Conservation (phyloP, 2,329 filamentous ascomycete genomes). For the Aureobasidium subglaciale region DNA sequence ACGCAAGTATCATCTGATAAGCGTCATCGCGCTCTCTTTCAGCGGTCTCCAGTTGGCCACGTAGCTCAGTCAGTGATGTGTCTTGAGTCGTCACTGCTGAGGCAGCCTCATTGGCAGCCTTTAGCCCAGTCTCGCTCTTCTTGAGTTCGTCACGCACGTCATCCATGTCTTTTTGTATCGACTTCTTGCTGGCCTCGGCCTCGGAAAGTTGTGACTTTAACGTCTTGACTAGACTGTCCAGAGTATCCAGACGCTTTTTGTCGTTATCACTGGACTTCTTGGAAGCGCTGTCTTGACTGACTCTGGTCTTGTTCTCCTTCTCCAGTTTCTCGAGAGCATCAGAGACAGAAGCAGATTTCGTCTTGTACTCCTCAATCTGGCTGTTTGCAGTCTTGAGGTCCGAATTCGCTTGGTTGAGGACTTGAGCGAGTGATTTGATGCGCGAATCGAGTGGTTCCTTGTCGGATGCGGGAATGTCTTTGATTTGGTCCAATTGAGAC, state of each 20-base stretch:
- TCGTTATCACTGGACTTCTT: slow-evolving; percentile 26
- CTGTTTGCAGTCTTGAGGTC: slow-evolving; percentile 34
- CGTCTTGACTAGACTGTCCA: slow-evolving; percentile 50
- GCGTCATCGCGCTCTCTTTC: slow-evolving; percentile 27
- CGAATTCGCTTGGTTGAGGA: slow-evolving; percentile 38
- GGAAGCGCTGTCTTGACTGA: background rate
- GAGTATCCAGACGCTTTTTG: slow-evolving; percentile 47
- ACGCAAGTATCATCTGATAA: slow-evolving; percentile 30
- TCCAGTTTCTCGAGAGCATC: slow-evolving; percentile 30
- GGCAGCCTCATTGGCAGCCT: slow-evolving; percentile 3
- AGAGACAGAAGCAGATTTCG: slow-evolving; percentile 24
- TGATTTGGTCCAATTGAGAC: background rate
- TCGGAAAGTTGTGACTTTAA: slow-evolving; percentile 48
- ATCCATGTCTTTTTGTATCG: slow-evolving; percentile 38
- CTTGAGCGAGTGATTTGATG: slow-evolving; percentile 31
- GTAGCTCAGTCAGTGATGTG: slow-evolving; percentile 15
- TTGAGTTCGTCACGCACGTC: slow-evolving; percentile 30
- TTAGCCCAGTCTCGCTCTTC: background rate
- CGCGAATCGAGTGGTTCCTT: slow-evolving; percentile 7
- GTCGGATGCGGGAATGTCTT: background rate
- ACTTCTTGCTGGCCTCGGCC: slow-evolving; percentile 44
- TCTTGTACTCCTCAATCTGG: background rate
- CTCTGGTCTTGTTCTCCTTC: slow-evolving; percentile 38
- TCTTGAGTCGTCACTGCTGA: slow-evolving; percentile 20
- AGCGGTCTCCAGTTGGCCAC: slow-evolving; percentile 25